These are phyloP conservation scores for Peniophora sp. DNA, from an alignment of 1,284 basidiomycete genomes.

Conservation along the genomic window DNA sequence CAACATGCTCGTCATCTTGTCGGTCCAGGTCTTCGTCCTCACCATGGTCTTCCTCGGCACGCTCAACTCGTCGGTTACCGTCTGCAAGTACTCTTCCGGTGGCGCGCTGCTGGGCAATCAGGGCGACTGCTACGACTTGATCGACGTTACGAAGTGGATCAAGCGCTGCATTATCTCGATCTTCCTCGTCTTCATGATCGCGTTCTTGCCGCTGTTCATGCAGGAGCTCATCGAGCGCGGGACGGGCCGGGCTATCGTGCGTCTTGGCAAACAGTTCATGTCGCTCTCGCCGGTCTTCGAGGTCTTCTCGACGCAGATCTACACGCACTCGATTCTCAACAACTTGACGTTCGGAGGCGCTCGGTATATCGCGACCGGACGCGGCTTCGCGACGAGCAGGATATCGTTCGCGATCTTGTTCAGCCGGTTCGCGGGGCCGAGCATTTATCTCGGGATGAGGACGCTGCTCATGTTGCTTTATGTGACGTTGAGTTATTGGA, in stretches of 20 bases:
- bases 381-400: constrained; percentile 92
- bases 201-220: constrained; percentile 88
- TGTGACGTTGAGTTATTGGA: constrained; percentile 84
- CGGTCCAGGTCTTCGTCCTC: constrained; percentile 88
- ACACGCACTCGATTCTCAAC: constrained; percentile 90
- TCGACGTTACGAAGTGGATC: constrained; percentile 89
- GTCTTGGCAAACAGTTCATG: constrained; percentile 85
- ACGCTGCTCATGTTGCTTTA: constrained; percentile 87
- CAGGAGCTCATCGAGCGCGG: constrained; percentile 95
- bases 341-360: constrained; percentile 95
- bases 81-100: constrained; percentile 70
- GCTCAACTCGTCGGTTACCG: constrained; percentile 68
- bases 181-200: constrained; percentile 94
- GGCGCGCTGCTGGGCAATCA: constrained; percentile 71
- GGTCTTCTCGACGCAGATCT: constrained; percentile 94
- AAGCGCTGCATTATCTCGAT: constrained; percentile 91
- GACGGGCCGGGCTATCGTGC: constrained; percentile 80
- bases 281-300: constrained; percentile 94
- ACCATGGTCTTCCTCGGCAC: constrained; percentile 90
- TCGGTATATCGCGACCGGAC: constrained; percentile 97
- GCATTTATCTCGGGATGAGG: constrained; percentile 92
- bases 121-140: constrained; percentile 86
- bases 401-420: constrained; percentile 91
- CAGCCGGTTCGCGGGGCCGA: constrained; percentile 93
- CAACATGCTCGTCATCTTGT: constrained; percentile 96